A percentile compares a stretch with the other conserved stretches of the same genome.
phyloP scores from a whole-genome alignment of 2,329 filamentous ascomycete genomes.

The Cyclaneusma minus region DNA sequence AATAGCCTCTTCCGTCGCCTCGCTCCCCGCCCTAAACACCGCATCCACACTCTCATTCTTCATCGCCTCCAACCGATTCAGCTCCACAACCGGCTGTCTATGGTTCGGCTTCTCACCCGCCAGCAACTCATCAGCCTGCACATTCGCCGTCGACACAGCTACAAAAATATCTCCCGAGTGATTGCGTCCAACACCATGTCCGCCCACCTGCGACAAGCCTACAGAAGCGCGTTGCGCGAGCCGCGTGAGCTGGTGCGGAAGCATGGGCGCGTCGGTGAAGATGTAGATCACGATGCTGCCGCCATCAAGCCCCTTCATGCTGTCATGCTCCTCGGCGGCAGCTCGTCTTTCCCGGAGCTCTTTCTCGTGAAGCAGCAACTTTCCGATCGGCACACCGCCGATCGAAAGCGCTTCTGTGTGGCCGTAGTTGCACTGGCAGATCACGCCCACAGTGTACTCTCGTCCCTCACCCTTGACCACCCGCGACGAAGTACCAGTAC shows the following conservation, averaged over 20 bases:
- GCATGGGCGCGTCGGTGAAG: constrained; percentile 41
- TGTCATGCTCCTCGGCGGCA: constrained; percentile 17
- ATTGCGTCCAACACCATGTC: constrained; percentile 36
- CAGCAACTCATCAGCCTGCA: constrained; percentile 28
- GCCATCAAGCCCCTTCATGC: constrained; percentile 38
- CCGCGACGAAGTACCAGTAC: constrained; percentile 46
- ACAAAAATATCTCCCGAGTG: constrained; percentile 52
- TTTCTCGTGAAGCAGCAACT: constrained; percentile 32
- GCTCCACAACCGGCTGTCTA: constrained; percentile 16
- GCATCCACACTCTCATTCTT: constrained; percentile 45
- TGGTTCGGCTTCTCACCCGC: constrained; percentile 11
- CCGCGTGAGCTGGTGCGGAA: constrained; percentile 38
- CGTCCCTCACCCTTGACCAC: constrained; percentile 29
- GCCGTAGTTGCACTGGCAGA: constrained; percentile 54
- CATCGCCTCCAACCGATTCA: constrained; percentile 30
- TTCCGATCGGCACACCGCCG: constrained; percentile 44
- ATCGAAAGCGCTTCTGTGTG: constrained; percentile 38
- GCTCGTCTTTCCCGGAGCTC: constrained; percentile 19
- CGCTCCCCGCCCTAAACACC: constrained; percentile 43
- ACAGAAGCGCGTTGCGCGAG: constrained; percentile 45
- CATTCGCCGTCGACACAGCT: constrained; percentile 47
- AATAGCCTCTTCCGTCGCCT: constrained; percentile 50
- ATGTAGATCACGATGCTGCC: constrained; percentile 44
- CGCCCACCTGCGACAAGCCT: constrained; percentile 43
- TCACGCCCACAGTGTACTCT: constrained; percentile 40